A percentile compares a stretch with the other conserved stretches of the same genome.
These are phyloP conservation scores for Metschnikowia lochheadii DNA, from an alignment of 805 yeast genomes.

Conservation along the genomic window DNA sequence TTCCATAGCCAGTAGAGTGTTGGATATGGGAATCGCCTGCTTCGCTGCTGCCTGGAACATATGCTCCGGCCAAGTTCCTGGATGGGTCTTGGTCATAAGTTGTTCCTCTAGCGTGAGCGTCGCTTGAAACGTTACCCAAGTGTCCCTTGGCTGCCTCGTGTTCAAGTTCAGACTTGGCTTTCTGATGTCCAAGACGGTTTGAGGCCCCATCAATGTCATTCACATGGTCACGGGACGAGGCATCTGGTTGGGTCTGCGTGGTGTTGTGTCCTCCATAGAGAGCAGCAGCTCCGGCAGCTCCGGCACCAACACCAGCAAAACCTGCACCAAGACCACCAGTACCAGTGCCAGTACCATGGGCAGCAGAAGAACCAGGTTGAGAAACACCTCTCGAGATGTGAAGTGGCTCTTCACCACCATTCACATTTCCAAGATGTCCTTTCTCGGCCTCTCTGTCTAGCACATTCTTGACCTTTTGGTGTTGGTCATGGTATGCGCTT, in stretches of 20 bases:
- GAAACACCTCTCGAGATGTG: not conserved
- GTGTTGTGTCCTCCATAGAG: not conserved
- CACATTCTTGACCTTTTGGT: conserved; percentile 4
- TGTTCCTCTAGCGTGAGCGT: not conserved
- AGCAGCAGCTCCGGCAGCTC: not conserved
- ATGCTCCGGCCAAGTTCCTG: not conserved
- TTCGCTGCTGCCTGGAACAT: not conserved
- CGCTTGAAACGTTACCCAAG: conserved; percentile 8
- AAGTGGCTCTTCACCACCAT: not conserved
- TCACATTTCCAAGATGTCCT: conserved; percentile 3
- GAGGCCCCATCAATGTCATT: conserved; percentile 9
- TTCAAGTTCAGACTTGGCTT: conserved; percentile 8
- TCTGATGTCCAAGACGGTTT: conserved; percentile 9
- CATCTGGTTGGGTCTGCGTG: conserved; percentile 7
- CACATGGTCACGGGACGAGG: conserved; percentile 7
- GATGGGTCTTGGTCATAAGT: not conserved
- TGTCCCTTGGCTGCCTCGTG: conserved; percentile 9
- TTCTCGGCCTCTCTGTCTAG: conserved; percentile 1
- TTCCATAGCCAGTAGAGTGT: not conserved
- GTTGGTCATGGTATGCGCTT: conserved; percentile 3
- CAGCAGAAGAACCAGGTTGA: not conserved
- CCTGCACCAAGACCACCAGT: conserved; percentile 10
- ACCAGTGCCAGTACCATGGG: not conserved
- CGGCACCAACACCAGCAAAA: not conserved
- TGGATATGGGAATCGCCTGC: not conserved